Conservation (phyloP, 75 land plant species). For the Sequoiadendron giganteum region DNA sequence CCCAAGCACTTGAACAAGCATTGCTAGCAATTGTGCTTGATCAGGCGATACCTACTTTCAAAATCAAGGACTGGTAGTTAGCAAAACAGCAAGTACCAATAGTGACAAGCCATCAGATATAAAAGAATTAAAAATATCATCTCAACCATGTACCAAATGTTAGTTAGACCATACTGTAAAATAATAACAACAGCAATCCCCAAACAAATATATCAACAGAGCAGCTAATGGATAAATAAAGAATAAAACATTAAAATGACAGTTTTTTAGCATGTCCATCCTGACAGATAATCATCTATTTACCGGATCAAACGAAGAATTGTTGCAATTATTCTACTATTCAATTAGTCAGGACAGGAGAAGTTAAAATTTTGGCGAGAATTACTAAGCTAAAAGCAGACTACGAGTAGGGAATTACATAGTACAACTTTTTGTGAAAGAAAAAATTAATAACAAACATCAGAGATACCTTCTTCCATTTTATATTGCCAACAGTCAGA, state of each 20-base stretch:
- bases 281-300: not conserved
- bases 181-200: not conserved
- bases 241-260: not conserved
- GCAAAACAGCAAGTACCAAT: not conserved
- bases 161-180: not conserved
- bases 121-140: not conserved
- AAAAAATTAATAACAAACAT: not conserved
- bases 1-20: constrained; percentile 89
- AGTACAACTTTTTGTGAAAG: not conserved
- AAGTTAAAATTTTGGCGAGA: not conserved
- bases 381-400: not conserved
- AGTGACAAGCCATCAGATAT: not conserved
- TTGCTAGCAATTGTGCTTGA: constrained; percentile 90
- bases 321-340: not conserved
- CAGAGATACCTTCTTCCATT: not conserved
- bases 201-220: not conserved
- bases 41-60: constrained; percentile 83
- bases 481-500: not conserved
- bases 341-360: not conserved
- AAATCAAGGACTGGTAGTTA: not conserved
- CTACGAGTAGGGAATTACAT: not conserved
- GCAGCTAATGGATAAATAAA: not conserved
- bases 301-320: not conserved
- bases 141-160: not conserved
- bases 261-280: not conserved